These are phyloP conservation scores for Colletotrichum graminicola DNA, from an alignment of 2,329 filamentous ascomycete genomes.

Conservation along the genomic window DNA sequence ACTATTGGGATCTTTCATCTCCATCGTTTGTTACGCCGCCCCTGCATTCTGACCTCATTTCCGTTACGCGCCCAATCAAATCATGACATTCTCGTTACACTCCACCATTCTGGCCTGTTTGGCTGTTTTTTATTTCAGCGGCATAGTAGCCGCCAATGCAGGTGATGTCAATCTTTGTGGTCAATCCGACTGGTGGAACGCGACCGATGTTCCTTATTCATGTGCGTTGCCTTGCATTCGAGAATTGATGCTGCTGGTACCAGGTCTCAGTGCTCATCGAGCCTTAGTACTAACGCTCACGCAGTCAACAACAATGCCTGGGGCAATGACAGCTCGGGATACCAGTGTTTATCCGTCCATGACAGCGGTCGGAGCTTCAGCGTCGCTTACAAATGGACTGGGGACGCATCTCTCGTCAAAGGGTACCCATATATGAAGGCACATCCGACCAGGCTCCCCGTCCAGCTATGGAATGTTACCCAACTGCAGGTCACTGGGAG, in stretches of 20 bases:
- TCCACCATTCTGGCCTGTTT: constrained; percentile 8
- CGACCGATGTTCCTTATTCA: constrained; percentile 39
- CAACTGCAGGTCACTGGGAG: constrained; percentile 34
- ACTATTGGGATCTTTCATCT: background rate
- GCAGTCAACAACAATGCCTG: constrained; percentile 39
- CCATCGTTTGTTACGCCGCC: background rate
- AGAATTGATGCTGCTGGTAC: background rate
- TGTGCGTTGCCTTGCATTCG: constrained; percentile 10
- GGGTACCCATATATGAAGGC: constrained; percentile 39
- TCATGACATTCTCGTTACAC: constrained; percentile 15
- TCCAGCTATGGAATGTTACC: constrained; percentile 38
- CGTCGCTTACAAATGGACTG: constrained; percentile 38
- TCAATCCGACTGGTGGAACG: constrained; percentile 40
- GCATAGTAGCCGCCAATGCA: constrained; percentile 11
- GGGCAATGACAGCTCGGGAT: constrained; percentile 40
- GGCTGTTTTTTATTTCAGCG: constrained; percentile 14
- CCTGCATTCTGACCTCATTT: background rate
- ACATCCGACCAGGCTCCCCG: constrained; percentile 28
- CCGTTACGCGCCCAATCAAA: constrained; percentile 1
- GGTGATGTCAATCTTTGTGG: constrained; percentile 35
- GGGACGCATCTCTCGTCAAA: constrained; percentile 38
- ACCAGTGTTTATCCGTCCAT: constrained; percentile 37
- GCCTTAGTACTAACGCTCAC: constrained; percentile 3
- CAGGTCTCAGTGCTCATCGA: background rate
- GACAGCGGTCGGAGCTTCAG: constrained; percentile 33